Percentiles rank a stretch among this genome's conserved stretches.
Conservation (phyloP, 108 stramenopile species). For the Pseudonitzschia pungens region DNA sequence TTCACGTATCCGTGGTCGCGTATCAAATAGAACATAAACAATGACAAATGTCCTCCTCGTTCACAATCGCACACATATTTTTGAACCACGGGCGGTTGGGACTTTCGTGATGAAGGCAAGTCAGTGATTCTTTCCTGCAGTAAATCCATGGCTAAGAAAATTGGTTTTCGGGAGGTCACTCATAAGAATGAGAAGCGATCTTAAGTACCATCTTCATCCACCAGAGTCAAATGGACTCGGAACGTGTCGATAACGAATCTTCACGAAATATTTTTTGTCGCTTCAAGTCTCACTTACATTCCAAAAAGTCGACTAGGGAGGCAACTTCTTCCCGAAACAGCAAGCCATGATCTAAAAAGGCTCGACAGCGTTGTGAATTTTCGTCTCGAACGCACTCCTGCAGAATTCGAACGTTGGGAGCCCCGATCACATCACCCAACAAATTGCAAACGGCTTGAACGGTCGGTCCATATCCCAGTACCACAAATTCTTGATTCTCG, state of each 20-base stretch:
- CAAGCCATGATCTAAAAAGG: slow-evolving; percentile 36
- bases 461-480: slow-evolving; percentile 32
- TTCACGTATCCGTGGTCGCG: slow-evolving; percentile 16
- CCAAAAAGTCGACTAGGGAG: slow-evolving; percentile 38
- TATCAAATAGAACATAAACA: slow-evolving; percentile 31
- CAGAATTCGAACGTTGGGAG: slow-evolving; percentile 30
- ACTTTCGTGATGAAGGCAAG: not conserved
- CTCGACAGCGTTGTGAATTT: slow-evolving; percentile 26
- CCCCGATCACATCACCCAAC: slow-evolving; percentile 34
- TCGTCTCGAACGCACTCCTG: slow-evolving; percentile 41
- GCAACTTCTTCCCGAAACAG: slow-evolving; percentile 32
- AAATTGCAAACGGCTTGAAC: slow-evolving; percentile 39
- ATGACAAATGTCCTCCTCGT: slow-evolving; percentile 41
- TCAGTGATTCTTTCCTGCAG: slow-evolving; percentile 9
- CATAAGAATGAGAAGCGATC: not conserved
- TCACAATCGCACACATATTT: slow-evolving; percentile 39
- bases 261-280: not conserved
- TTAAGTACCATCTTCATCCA: not conserved
- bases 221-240: not conserved
- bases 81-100: not conserved
- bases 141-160: slow-evolving; percentile 13
- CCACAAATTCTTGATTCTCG: slow-evolving; percentile 15
- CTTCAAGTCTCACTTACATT: slow-evolving; percentile 18
- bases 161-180: not conserved
- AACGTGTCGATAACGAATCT: too few species aligned